These are phyloP conservation scores for Psilocybe cyanescens DNA, from an alignment of 768 basidiomycete genomes.

Conservation along the genomic window DNA sequence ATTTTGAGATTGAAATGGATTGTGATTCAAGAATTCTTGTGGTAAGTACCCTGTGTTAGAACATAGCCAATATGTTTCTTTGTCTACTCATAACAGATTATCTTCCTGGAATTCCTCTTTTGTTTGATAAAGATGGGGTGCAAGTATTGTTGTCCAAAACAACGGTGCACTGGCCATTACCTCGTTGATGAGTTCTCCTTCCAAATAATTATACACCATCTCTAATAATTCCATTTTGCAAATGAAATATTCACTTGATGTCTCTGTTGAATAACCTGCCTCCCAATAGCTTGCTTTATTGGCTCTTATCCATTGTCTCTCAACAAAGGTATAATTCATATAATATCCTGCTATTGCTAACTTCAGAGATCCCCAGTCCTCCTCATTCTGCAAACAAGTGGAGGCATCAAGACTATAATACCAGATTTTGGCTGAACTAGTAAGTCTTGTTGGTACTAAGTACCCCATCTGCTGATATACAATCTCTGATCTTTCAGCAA, in stretches of 20 bases:
- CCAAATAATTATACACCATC: slow-evolving; percentile 17
- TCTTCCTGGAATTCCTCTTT: slow-evolving; percentile 24
- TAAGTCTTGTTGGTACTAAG: too few species aligned
- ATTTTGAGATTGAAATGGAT: background rate
- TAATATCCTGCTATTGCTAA: too few species aligned
- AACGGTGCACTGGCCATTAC: slow-evolving; percentile 37
- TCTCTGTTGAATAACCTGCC: slow-evolving; percentile 23
- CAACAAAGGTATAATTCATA: slow-evolving; percentile 11
- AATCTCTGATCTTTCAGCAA: too few species aligned
- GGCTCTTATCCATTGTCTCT: slow-evolving; percentile 29
- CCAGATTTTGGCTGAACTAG: too few species aligned
- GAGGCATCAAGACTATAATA: too few species aligned
- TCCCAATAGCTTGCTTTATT: slow-evolving; percentile 32
- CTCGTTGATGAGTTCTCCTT: slow-evolving; percentile 35
- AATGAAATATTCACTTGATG: slow-evolving; percentile 37
- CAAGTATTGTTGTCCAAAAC: slow-evolving; percentile 33
- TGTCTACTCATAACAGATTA: background rate
- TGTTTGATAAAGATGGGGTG: slow-evolving; percentile 25
- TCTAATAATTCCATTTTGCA: slow-evolving; percentile 29
- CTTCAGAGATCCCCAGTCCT: too few species aligned
- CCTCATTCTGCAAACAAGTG: too few species aligned
- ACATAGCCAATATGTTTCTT: background rate
- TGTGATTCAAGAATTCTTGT: background rate
- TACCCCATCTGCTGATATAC: too few species aligned
- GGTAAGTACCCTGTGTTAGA: too few species aligned